A percentile compares a stretch with the other conserved stretches of the same genome.
Evolutionary conservation across 345 rosid genomes (phyloP).

Genomic region (Cardiospermum halicacabum): DNA sequence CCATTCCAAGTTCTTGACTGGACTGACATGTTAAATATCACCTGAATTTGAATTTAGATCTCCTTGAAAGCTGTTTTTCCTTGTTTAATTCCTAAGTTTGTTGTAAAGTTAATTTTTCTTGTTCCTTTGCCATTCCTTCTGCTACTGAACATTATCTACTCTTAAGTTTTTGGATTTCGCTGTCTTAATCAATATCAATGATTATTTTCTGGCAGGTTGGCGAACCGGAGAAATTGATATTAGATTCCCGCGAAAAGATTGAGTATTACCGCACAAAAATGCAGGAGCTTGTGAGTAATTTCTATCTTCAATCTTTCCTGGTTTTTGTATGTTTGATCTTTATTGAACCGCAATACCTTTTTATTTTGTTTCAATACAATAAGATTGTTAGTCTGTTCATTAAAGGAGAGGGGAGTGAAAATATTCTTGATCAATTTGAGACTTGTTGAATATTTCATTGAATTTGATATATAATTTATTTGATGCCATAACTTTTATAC

Average conservation of each 20-base stretch:
- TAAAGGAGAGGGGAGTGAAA: neutral
- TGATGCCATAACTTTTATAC: neutral
- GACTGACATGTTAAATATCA: neutral
- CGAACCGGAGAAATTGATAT: conserved; percentile 50
- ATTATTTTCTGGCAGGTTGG: conserved; percentile 41
- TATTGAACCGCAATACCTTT: neutral
- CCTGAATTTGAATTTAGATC: neutral
- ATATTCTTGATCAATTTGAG: neutral
- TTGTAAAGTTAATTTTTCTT: neutral
- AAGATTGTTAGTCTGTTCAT: neutral
- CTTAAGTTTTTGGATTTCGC: neutral
- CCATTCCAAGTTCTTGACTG: neutral
- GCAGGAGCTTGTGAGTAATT: conserved; percentile 93
- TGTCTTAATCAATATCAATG: neutral
- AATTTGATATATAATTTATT: neutral
- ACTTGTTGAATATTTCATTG: neutral
- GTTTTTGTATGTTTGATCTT: conserved; percentile 1
- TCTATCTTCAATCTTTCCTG: conserved; percentile 6
- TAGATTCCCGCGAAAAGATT: conserved; percentile 91
- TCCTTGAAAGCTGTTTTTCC: neutral
- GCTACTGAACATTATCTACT: no score
- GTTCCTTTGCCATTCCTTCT: no score
- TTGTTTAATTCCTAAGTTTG: neutral
- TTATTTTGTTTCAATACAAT: neutral
- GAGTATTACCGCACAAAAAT: conserved; percentile 87